Evolutionary conservation across 1,139 yeast species (phyloP).

Genomic region (Scheffersomyces illinoinensis): DNA sequence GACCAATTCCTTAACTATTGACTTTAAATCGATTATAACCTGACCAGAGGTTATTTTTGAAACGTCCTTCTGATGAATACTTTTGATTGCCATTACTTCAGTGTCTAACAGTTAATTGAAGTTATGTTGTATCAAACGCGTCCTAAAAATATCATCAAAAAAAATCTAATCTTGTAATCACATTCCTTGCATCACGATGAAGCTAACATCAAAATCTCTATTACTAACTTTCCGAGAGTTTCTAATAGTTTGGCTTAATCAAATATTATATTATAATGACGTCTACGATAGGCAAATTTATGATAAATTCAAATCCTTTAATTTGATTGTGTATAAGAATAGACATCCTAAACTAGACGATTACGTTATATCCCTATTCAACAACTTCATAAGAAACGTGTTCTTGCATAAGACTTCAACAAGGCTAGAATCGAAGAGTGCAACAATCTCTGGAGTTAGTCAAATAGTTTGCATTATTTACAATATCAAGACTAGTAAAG

Average conservation of each 20-base stretch:
- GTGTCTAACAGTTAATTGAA: background rate
- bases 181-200: background rate
- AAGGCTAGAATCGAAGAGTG: conserved; percentile 8
- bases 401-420: background rate
- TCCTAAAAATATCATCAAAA: background rate
- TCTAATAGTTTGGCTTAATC: conserved; percentile 43
- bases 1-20: conserved; percentile 80
- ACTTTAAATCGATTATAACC: conserved; percentile 75
- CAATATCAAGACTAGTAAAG: conserved; percentile 17
- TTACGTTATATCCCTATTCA: conserved; percentile 34
- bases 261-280: conserved; percentile 44
- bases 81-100: conserved; percentile 23
- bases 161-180: background rate
- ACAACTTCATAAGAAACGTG: conserved; percentile 12
- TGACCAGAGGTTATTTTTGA: conserved; percentile 89
- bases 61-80: conserved; percentile 50
- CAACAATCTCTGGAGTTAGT: conserved; percentile 14
- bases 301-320: conserved; percentile 37
- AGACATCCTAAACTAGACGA: conserved; percentile 45
- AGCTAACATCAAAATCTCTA: conserved; percentile 29
- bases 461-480: conserved; percentile 27
- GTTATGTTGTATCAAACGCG: background rate
- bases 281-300: conserved; percentile 47
- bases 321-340: conserved; percentile 36
- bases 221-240: conserved; percentile 39